Evolutionary conservation across 2,329 filamentous ascomycete genomes (phyloP).

Genomic region (Alternaria incomplexa): DNA sequence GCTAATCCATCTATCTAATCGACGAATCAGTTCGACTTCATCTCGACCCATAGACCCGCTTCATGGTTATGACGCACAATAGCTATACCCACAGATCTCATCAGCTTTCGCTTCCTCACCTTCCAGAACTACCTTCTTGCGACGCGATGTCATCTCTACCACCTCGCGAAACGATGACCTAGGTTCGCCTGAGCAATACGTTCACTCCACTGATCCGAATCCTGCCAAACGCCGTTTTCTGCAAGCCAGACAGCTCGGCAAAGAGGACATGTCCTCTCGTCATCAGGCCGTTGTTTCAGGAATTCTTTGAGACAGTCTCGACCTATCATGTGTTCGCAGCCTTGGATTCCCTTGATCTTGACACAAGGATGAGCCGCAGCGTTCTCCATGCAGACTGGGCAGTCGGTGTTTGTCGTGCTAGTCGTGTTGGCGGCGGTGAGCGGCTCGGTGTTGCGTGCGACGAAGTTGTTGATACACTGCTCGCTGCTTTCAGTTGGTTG

Average conservation of each 20-base stretch:
- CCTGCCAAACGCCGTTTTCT: not conserved
- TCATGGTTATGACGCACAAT: not conserved
- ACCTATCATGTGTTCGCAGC: conserved; percentile 1
- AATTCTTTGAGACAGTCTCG: not conserved
- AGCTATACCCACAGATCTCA: rapidly evolving
- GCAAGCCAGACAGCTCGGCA: not conserved
- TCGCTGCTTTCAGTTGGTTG: not conserved
- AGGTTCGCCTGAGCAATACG: not conserved
- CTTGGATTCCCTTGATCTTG: not conserved
- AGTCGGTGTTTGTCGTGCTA: not conserved
- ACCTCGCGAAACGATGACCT: not conserved
- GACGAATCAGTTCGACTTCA: not conserved
- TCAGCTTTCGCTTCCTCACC: not conserved
- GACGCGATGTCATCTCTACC: rapidly evolving
- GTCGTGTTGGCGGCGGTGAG: not conserved
- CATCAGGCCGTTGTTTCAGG: not conserved
- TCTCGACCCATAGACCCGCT: not conserved
- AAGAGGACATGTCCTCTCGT: not conserved
- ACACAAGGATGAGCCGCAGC: not conserved
- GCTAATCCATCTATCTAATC: not conserved
- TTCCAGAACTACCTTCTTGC: not conserved
- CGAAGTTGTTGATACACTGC: not conserved
- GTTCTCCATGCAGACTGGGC: not conserved
- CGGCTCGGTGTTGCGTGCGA: not conserved
- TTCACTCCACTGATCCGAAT: not conserved